Evolutionary conservation across 208 protist genomes (phyloP).

Genomic region (Leishmania guyanensis): DNA sequence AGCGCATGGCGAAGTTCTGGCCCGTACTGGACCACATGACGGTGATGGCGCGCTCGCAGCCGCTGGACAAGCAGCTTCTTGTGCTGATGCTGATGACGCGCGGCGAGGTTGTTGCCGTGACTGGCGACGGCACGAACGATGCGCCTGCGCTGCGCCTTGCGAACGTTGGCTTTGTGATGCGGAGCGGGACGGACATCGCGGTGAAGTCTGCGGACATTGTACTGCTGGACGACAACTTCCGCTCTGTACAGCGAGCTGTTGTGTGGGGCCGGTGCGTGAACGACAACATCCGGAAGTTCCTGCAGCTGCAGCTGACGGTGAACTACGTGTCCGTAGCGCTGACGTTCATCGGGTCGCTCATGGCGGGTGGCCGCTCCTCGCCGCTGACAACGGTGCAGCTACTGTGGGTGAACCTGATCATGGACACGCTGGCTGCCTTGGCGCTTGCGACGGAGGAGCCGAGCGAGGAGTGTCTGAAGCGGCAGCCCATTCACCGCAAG

Average conservation of each 20-base stretch:
- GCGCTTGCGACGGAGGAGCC: slow-evolving; percentile 97
- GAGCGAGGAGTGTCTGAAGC: slow-evolving; percentile 69
- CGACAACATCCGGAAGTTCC: slow-evolving; percentile 96
- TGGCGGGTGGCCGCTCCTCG: slow-evolving; percentile 54
- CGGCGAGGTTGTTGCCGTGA: slow-evolving; percentile 85
- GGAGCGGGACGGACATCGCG: slow-evolving; percentile 96
- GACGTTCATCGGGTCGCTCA: slow-evolving; percentile 91
- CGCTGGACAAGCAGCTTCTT: slow-evolving; percentile 89
- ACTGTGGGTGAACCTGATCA: slow-evolving; percentile 99
- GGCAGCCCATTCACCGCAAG: slow-evolving; percentile 68
- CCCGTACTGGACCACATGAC: slow-evolving; percentile 73
- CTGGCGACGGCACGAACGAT: slow-evolving; percentile 98
- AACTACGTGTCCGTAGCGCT: slow-evolving; percentile 96
- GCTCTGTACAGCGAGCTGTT: slow-evolving; percentile 95
- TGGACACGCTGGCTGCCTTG: slow-evolving; percentile 97
- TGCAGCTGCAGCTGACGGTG: slow-evolving; percentile 98
- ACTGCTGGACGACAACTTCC: slow-evolving; percentile 99
- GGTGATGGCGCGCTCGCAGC: slow-evolving; percentile 89
- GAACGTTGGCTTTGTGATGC: slow-evolving; percentile 98
- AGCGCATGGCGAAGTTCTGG: slow-evolving; percentile 74
- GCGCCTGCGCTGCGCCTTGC: slow-evolving; percentile 95
- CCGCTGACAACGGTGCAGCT: slow-evolving; percentile 96
- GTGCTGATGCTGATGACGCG: slow-evolving; percentile 84
- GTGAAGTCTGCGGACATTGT: slow-evolving; percentile 93
- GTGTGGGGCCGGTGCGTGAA: slow-evolving; percentile 91